Evolutionary conservation across 495 filamentous ascomycete genomes (phyloP).

Genomic region (Pyrenula aspistea): DNA sequence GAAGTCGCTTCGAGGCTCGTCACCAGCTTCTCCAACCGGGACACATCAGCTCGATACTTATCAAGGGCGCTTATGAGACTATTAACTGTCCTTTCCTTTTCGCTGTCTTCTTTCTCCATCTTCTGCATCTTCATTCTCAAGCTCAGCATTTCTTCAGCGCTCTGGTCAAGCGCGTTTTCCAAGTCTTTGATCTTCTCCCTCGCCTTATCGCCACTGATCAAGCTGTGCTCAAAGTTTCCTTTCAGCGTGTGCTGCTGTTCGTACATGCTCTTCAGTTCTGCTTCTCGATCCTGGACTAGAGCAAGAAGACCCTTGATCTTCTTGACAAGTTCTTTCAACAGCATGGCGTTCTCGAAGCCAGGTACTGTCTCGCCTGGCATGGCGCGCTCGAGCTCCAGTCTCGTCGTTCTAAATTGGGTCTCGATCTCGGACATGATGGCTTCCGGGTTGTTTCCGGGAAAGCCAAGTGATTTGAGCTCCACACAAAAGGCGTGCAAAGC

Average conservation of each 20-base stretch:
- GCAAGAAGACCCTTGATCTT: conserved; percentile 7
- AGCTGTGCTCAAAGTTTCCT: conserved; percentile 3
- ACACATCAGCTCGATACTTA: conserved; percentile 52
- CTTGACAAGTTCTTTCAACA: conserved; percentile 30
- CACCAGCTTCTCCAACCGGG: conserved; percentile 48
- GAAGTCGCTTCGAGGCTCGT: conserved; percentile 33
- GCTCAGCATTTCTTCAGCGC: conserved; percentile 34
- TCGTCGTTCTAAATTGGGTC: conserved; percentile 46
- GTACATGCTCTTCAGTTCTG: conserved; percentile 14
- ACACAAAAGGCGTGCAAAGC: conserved; percentile 25
- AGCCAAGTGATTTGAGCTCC: conserved; percentile 41
- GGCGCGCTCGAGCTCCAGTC: conserved; percentile 53
- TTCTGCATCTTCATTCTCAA: conserved; percentile 31
- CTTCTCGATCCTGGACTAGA: conserved; percentile 24
- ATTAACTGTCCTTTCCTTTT: conserved; percentile 45
- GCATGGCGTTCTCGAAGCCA: conserved; percentile 22
- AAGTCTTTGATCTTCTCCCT: conserved; percentile 33
- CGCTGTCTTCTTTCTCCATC: conserved; percentile 38
- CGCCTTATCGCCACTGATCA: conserved; percentile 20
- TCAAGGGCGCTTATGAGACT: conserved; percentile 49
- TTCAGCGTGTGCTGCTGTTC: conserved; percentile 2
- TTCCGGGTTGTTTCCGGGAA: conserved; percentile 30
- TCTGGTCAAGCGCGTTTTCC: conserved; percentile 45
- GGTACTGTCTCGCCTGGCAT: conserved; percentile 50
- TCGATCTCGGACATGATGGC: conserved; percentile 42